Evolutionary conservation across 768 basidiomycete species (phyloP), one percentile per base, ranked within the genome.

Genomic region (Rhodotorula sphaerocarpa): DNA sequence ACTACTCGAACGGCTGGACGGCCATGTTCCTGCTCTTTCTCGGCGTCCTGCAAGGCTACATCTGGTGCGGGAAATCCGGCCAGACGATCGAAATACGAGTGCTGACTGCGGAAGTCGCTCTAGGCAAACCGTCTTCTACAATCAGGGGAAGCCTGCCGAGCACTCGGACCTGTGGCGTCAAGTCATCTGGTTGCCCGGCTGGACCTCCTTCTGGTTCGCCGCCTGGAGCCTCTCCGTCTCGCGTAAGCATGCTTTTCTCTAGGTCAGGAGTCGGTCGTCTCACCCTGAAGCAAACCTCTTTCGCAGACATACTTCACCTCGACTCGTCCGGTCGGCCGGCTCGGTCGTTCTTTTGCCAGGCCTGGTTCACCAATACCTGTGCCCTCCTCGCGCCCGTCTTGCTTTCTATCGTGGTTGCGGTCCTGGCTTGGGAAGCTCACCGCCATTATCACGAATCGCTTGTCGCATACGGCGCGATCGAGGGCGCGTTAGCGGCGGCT

Each of bases 301-400:
- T 5, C 42, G 15, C 36, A 45, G 54, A 65, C 44, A 39, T 65
- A 15, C 55, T 65, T 2, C 58, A 65, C 30, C 48, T 59, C 43
- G 63, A 65, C 41, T 65, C 63, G 25, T 41, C 58, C 16, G 63
- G 58, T 3, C 54, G 63, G 7, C 58, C 63, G 2, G 31, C 58
- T 1, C 53, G 58, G 16, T 23, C 58, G 5, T 56, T 59, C 50
- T 23, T 56, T 20, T 54, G 58, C 4, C 23, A 28, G n/a, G 63
- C 63, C 1, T 31, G 50, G 23, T 65, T 65, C 50, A 9, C 59
- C 54, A 65, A 65, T 39, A 18, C 30, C 2, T 28, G 44, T 31
- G 58, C 25, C 9, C 2, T 65, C n/a, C 31, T 60, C 25, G 9
- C 56, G 6, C 55, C 59, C 11, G 5, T 15, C n/a, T n/a, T 18